Evolutionary conservation across 139 green algal species (phyloP).

Genomic region (Chlamydomonas sp.): DNA sequence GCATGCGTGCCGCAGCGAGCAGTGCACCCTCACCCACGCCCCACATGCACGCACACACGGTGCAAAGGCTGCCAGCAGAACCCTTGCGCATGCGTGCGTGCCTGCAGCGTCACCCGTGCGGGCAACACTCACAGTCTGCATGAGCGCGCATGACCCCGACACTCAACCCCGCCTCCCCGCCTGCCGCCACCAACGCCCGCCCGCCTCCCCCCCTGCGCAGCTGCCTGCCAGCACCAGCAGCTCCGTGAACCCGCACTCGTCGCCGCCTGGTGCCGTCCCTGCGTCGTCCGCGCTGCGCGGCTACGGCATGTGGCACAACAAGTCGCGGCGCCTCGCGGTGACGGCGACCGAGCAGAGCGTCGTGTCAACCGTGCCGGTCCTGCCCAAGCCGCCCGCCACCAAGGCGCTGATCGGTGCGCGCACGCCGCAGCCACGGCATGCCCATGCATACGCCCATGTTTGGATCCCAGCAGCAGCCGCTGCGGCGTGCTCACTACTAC

Average conservation of each 20-base stretch:
- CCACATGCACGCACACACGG: too few relatives aligned
- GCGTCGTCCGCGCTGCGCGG: neutral
- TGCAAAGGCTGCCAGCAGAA: too few relatives aligned
- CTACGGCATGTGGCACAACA: neutral
- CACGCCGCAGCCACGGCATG: neutral
- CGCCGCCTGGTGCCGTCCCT: neutral
- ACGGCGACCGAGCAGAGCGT: neutral
- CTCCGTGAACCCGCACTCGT: neutral
- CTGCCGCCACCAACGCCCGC: neutral
- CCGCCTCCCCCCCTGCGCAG: neutral
- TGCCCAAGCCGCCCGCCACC: neutral
- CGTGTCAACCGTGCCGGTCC: neutral
- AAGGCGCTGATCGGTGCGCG: constrained; percentile 1
- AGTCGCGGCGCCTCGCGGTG: constrained; percentile 9
- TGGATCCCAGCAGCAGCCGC: neutral
- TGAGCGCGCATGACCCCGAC: too few relatives aligned
- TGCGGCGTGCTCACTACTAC: neutral
- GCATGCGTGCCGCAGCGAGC: too few relatives aligned
- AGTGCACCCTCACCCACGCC: too few relatives aligned
- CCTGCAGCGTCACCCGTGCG: too few relatives aligned
- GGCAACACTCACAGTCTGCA: too few relatives aligned
- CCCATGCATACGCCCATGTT: neutral
- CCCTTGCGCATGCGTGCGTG: too few relatives aligned
- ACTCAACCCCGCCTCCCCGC: too few relatives aligned
- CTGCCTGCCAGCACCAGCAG: too few relatives aligned